These are phyloP conservation scores for Agrocybe chaxingu DNA, from an alignment of 768 basidiomycete genomes.

Conservation along the genomic window DNA sequence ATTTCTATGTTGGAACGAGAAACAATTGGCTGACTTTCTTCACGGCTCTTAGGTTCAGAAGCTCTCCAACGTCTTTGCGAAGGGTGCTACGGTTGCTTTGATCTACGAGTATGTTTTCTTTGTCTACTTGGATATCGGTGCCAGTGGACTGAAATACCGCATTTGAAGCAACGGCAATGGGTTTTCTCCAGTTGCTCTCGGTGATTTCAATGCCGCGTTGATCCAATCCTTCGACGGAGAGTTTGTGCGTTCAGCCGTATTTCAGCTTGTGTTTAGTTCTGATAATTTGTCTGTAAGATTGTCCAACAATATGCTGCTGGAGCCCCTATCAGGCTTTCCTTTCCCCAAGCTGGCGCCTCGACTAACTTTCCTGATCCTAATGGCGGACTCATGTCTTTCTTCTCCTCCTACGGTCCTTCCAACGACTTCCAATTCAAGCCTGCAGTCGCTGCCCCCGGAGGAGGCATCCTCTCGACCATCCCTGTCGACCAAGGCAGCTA, in stretches of 20 bases:
- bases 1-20: not conserved
- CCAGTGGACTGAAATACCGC: not conserved
- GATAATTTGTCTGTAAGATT: constrained; percentile 28
- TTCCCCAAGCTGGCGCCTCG: constrained; percentile 43
- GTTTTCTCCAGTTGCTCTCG: constrained; percentile 39
- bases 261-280: not conserved
- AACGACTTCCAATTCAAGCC: constrained; percentile 58
- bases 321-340: constrained; percentile 36
- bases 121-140: not conserved
- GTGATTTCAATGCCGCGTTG: constrained; percentile 44
- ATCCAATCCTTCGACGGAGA: constrained; percentile 55
- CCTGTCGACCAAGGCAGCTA: constrained; percentile 32
- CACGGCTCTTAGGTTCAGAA: constrained; percentile 38
- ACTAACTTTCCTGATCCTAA: constrained; percentile 43
- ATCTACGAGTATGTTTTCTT: constrained; percentile 50
- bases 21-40: not conserved
- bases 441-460: constrained; percentile 45
- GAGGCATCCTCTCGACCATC: constrained; percentile 44
- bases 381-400: constrained; percentile 55
- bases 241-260: constrained; percentile 39
- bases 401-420: constrained; percentile 55
- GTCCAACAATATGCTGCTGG: constrained; percentile 48
- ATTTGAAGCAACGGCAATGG: constrained; percentile 43
- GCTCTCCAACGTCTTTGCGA: constrained; percentile 48
- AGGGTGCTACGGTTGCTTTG: constrained; percentile 44